Evolutionary conservation across 2,329 filamentous ascomycete genomes (phyloP).

Genomic region (Albifimbria verrucaria): DNA sequence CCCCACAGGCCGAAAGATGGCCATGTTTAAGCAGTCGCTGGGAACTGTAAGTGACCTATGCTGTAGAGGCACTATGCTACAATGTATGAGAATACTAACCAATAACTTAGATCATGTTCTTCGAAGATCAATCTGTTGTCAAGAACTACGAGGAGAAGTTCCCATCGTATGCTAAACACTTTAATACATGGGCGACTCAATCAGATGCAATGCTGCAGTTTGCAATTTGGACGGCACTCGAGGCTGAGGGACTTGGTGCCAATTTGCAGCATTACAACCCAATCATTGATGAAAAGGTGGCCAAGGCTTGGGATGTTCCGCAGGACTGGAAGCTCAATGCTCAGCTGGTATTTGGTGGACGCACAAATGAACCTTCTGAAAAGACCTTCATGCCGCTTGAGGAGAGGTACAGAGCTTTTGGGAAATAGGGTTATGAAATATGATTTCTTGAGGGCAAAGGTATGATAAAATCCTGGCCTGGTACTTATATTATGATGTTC

Average conservation of each 20-base stretch:
- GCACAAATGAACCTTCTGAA: background rate
- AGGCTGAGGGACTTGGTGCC: constrained; percentile 60
- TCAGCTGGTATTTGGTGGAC: constrained; percentile 44
- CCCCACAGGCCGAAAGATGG: constrained; percentile 3
- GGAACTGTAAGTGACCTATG: constrained; percentile 45
- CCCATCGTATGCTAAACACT: constrained; percentile 58
- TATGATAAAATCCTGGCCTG: background rate
- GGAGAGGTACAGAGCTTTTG: background rate
- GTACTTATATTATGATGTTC: too few species aligned
- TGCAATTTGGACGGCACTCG: constrained; percentile 60
- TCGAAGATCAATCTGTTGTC: constrained; percentile 53
- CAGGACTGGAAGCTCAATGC: constrained; percentile 24
- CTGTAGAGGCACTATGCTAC: too few species aligned
- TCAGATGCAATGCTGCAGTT: constrained; percentile 66
- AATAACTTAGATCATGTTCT: constrained; percentile 54
- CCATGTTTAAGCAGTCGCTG: constrained; percentile 43
- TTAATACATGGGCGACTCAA: constrained; percentile 60
- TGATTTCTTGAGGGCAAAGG: background rate
- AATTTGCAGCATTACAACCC: constrained; percentile 71
- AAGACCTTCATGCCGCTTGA: background rate
- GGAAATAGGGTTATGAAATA: background rate
- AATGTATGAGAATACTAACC: background rate
- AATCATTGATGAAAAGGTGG: constrained; percentile 55
- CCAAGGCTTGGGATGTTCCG: constrained; percentile 52
- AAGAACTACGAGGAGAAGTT: constrained; percentile 24